Evolutionary conservation across 139 green algal species (phyloP), one percentile per base, ranked within the genome.

Genomic region (Pseudopediastrum boryanum): DNA sequence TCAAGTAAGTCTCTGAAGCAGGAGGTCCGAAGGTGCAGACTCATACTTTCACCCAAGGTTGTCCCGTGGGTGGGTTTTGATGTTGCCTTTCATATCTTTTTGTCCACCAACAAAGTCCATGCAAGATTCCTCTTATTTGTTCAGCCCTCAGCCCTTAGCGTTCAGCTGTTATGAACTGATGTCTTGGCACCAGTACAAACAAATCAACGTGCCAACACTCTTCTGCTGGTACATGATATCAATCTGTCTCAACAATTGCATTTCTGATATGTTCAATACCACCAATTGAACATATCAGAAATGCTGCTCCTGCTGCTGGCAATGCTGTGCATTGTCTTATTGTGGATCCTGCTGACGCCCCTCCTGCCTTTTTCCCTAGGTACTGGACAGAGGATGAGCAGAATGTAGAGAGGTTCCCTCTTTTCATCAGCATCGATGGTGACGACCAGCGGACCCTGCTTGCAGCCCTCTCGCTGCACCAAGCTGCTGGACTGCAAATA

Each of bases 401-500:
- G 7, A 39, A 64, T 64, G 54, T 27, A 7, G n/a, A 23, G 7
- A 64, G 35, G 54, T 64, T 13, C 54, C 54, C 54, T 10, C 54
- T 64, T n/a, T 64, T 64, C 54, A 64, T 64, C 8, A 39, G n/a
- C 7, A 64, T 64, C 54, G 54, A 64, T 13, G 12, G 12, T 23
- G 54, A 64, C 8, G 54, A 64, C 12, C 54, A 64, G 54, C 54
- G 54, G 7, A 13, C 54, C 7, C 54, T 64, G 54, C 12, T 64
- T n/a, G 8, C 35, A 7, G 54, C 54, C 7, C 13, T 27, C 31
- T n/a, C 54, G 31, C 54, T 64, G 12, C 54, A 64, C 12, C 54
- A 64, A 23, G 54, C 54, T 33, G 12, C 54, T 3, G 39, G n/a
- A 41, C 7, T 79, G 12, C 72, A 79, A 21, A 41, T 79, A 4